These are phyloP conservation scores for Penicillium nucicola DNA, from an alignment of 495 filamentous ascomycete genomes.

Conservation along the genomic window DNA sequence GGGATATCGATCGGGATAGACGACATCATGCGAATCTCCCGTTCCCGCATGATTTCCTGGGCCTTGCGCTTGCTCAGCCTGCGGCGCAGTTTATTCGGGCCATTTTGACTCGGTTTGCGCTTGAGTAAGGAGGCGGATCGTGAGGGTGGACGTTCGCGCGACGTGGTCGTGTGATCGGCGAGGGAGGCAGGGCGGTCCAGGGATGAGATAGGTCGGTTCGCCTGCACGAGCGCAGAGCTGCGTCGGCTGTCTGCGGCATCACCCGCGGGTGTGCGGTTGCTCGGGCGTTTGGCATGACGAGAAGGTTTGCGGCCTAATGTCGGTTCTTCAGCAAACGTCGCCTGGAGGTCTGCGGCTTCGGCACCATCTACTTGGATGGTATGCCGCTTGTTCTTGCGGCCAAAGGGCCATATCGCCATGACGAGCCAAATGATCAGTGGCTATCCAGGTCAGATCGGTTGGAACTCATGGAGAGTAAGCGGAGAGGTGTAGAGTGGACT, in stretches of 20 bases:
- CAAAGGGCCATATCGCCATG: conserved; percentile 79
- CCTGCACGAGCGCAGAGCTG: conserved; percentile 31
- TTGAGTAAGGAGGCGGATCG: conserved; percentile 64
- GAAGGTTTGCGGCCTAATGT: conserved; percentile 39
- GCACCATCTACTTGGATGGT: conserved; percentile 42
- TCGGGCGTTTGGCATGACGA: conserved; percentile 40
- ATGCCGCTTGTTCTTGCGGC: conserved; percentile 58
- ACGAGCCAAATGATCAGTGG: conserved; percentile 42
- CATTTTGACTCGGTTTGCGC: conserved; percentile 54
- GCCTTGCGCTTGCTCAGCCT: conserved; percentile 77
- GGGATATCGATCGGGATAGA: conserved; percentile 61
- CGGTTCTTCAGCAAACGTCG: conserved; percentile 26
- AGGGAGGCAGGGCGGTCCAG: conserved; percentile 15
- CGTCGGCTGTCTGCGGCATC: conserved; percentile 27
- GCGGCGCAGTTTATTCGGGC: conserved; percentile 53
- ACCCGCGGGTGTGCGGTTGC: conserved; percentile 30
- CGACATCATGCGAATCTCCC: conserved; percentile 82
- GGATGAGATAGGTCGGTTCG: conserved; percentile 23
- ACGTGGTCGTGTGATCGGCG: conserved; percentile 6
- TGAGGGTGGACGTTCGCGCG: conserved; percentile 28
- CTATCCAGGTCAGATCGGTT: conserved; percentile 15
- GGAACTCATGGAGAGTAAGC: conserved; percentile 35
- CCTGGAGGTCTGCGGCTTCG: conserved; percentile 26
- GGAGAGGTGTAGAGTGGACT: neutral
- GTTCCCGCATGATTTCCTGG: conserved; percentile 71